These are phyloP conservation scores for Pichia pseudocactophila DNA, from an alignment of 805 yeast species.

Conservation along the genomic window DNA sequence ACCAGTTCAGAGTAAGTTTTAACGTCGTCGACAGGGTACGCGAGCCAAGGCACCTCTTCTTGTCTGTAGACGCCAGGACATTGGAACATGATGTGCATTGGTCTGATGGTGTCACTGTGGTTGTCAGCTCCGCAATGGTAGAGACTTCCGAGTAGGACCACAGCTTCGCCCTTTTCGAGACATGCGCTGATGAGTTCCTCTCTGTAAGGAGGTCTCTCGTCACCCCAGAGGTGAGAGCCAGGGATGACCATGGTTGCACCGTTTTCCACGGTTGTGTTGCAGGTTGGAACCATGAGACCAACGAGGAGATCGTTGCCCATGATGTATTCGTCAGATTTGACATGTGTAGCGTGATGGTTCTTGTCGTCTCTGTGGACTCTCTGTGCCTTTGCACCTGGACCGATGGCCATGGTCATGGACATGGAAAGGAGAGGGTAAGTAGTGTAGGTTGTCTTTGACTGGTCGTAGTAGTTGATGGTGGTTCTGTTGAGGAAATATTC, in stretches of 20 bases:
- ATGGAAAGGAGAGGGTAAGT: constrained; percentile 13
- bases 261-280: constrained; percentile 20
- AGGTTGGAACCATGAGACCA: constrained; percentile 16
- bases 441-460: constrained; percentile 11
- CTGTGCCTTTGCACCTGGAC: constrained; percentile 18
- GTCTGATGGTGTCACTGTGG: constrained; percentile 17
- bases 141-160: constrained; percentile 19
- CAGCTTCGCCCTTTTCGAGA: constrained; percentile 22
- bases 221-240: constrained; percentile 28
- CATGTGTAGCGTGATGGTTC: constrained; percentile 16
- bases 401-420: constrained; percentile 15
- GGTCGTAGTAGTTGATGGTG: constrained; percentile 12
- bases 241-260: constrained; percentile 27
- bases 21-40: constrained; percentile 11
- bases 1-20: constrained; percentile 10
- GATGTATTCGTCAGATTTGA: constrained; percentile 9
- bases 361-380: constrained; percentile 18
- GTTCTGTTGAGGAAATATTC: constrained; percentile 10
- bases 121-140: constrained; percentile 25
- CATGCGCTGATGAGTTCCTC: constrained; percentile 19
- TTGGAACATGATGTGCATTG: constrained; percentile 18
- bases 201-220: constrained; percentile 19
- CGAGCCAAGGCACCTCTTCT: constrained; percentile 20
- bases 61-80: constrained; percentile 21
- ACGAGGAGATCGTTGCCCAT: constrained; percentile 15